Base-by-base conservation (phyloP, 2,329 filamentous ascomycete genomes). In the Paraconiothyrium brasiliense region DNA sequence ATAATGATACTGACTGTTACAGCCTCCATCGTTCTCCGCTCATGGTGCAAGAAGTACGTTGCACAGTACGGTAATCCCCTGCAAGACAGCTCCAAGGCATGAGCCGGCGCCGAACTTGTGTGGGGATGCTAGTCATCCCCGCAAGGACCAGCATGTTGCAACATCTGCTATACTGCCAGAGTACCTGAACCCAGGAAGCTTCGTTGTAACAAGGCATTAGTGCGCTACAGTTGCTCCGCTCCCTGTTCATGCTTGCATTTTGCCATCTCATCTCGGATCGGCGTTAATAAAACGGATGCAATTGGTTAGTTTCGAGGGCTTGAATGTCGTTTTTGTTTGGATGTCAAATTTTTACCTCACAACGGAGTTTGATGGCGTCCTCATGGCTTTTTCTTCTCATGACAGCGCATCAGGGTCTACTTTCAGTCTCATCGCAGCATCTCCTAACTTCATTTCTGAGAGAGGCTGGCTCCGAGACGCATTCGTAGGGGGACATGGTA, bases 21-120 rank as follows among this genome's bases (percentile, higher is more conserved):
- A 97, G 94, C 93, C 71, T 97, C 94, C 30, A 93, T 98, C 72
- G 85, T 97, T 64, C 92, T 94, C 39, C 92, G 94, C 71, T 89
- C 92, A 75, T 99, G 95, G 95, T 93, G 93, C 60, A 97, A 97
- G 85, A 91, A 90, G 79, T 91, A 78, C 59, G 74, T 77, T 30
- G 62, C 64, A 39, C 65, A 72, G 47, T 77, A 68, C 59, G 75
- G 75, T 68, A 76, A 77, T 59, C 62, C 39, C 32, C 64, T 76
- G 27, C 66, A 72, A 58, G 69, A 76, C 57, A 54, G 60, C 48
- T 66, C 69, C 43, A 69, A 72, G 67, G 66, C 69, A 41, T 64
- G 63, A 67, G 62, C 63, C 61, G 66, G 62, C 61, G 65, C 66
- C 74, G 65, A 71, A 68, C 64, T 48, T 61, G 46, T 66, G 46